Base-by-base conservation (phyloP, 768 basidiomycete species). In the Leccinum ochraceum region DNA sequence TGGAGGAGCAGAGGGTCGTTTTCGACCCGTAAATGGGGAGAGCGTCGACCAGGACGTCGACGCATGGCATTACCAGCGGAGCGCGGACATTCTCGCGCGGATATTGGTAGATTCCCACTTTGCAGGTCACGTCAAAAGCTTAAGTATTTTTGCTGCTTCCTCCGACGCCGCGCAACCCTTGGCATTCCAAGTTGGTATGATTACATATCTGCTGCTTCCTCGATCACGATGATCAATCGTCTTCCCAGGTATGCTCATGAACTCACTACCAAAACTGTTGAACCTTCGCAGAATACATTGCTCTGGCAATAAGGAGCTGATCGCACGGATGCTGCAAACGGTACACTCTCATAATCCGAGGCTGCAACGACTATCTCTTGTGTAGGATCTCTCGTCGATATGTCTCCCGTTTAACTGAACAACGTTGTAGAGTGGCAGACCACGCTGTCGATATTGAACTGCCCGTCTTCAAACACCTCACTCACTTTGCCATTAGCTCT, bases 11-110 rank as follows among this genome's bases (percentile, higher is more conserved):
- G 73, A 66, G 4, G 24, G 36, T 39, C 64, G 63, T 49, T 61
- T 60, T 53, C 69, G 63, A 22, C 54, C 34, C 16, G 16, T 44
- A 4, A 65, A 58, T 55, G 65, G 20, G 34, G 68, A 58, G 49
- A 56, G 24, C 20, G 28, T 26, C 1, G 68, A 64, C 10, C 69
- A 71, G 53, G 77, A 82, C 44, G 74, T 78, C 7, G 82, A 86
- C 50, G 76, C 75, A 17, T 77, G 81, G 64, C 83, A 86, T 69
- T 59, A 73, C 34, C 86, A 84, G 61, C 82, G 87, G 17, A 88
- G 82, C 62, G 88, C 88, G 3, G 89, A 89, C 64, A 86, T 90
- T 57, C 77, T 91, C 44, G 86, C 86, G 0, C 78, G 85, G 36
- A 81, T 90, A 59, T 85, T 89, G 52, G 78, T 83, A 16, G 86